phyloP scores from a whole-genome alignment of 2,329 filamentous ascomycete species.

The Exophiala bonariae region DNA sequence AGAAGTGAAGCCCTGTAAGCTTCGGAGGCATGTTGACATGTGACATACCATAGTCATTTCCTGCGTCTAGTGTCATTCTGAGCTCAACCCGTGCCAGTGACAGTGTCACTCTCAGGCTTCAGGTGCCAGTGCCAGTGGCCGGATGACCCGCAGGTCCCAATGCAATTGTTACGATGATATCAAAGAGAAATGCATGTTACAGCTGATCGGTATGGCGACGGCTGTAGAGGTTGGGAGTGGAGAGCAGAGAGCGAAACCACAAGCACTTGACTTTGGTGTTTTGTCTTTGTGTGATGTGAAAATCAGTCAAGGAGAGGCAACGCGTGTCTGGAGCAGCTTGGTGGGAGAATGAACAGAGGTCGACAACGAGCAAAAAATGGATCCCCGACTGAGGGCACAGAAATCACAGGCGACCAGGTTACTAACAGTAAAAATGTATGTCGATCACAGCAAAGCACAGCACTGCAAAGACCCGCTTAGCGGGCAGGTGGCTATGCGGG shows the following conservation, averaged over 20 bases:
- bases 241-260: too few relatives aligned
- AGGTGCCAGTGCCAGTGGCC: slow-evolving; percentile 8
- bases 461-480: too few relatives aligned
- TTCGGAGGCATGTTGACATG: neutral
- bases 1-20: neutral
- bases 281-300: too few relatives aligned
- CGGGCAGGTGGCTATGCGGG: slow-evolving; percentile 30
- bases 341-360: slow-evolving; percentile 3
- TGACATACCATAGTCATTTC: slow-evolving; percentile 17
- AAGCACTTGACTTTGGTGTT: neutral
- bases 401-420: slow-evolving; percentile 2
- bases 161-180: slow-evolving; percentile 12
- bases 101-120: neutral
- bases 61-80: slow-evolving; percentile 24
- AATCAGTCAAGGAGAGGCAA: too few relatives aligned
- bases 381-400: slow-evolving; percentile 5
- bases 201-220: slow-evolving; percentile 1
- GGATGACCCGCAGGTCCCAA: slow-evolving; percentile 13
- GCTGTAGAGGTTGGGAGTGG: neutral
- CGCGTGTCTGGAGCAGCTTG: too few relatives aligned
- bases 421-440: slow-evolving; percentile 7
- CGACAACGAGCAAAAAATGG: neutral
- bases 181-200: slow-evolving; percentile 12
- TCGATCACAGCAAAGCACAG: slow-evolving; percentile 42
- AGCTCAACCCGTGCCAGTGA: slow-evolving; percentile 1